Evolutionary conservation across 768 basidiomycete species (phyloP).

Genomic region (Leccinum sublutescens): DNA sequence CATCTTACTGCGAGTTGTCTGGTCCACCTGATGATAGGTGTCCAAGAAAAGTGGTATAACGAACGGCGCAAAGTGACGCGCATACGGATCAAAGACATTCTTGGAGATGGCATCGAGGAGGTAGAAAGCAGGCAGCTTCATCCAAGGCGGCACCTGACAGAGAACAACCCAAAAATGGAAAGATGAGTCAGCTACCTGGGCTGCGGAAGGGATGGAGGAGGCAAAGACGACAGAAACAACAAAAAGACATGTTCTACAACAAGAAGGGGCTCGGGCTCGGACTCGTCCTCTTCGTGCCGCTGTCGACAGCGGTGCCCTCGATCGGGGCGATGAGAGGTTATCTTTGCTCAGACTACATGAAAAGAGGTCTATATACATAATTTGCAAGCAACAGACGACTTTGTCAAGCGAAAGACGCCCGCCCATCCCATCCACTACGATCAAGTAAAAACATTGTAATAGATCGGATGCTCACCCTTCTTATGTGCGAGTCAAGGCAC

Average conservation of each 20-base stretch:
- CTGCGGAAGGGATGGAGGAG: slow-evolving; percentile 15
- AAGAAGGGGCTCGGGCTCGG: slow-evolving; percentile 33
- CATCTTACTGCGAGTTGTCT: slow-evolving; percentile 86
- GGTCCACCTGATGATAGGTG: slow-evolving; percentile 85
- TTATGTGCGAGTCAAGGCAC: slow-evolving; percentile 81
- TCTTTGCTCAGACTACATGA: slow-evolving; percentile 43
- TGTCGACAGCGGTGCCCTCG: slow-evolving; percentile 33
- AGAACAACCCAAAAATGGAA: slow-evolving; percentile 30
- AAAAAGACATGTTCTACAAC: slow-evolving; percentile 23
- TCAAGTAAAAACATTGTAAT: slow-evolving; percentile 25
- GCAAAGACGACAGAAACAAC: slow-evolving; percentile 33
- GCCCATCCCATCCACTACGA: slow-evolving; percentile 29
- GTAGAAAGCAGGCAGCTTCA: slow-evolving; percentile 93
- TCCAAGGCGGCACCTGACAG: slow-evolving; percentile 77
- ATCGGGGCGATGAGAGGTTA: slow-evolving; percentile 32
- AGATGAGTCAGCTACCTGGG: slow-evolving; percentile 64
- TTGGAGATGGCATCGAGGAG: slow-evolving; percentile 96
- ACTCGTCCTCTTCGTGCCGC: slow-evolving; percentile 37
- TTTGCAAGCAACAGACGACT: slow-evolving; percentile 29
- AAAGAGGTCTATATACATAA: slow-evolving; percentile 47
- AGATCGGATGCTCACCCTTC: slow-evolving; percentile 68
- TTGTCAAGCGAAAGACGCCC: slow-evolving; percentile 23
- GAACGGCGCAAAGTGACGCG: slow-evolving; percentile 76
- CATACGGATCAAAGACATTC: slow-evolving; percentile 93
- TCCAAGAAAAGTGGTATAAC: slow-evolving; percentile 84